Evolutionary conservation across 805 yeast genomes (phyloP), one percentile per base, ranked within the genome.

Genomic region (Candida taoyuanica): DNA sequence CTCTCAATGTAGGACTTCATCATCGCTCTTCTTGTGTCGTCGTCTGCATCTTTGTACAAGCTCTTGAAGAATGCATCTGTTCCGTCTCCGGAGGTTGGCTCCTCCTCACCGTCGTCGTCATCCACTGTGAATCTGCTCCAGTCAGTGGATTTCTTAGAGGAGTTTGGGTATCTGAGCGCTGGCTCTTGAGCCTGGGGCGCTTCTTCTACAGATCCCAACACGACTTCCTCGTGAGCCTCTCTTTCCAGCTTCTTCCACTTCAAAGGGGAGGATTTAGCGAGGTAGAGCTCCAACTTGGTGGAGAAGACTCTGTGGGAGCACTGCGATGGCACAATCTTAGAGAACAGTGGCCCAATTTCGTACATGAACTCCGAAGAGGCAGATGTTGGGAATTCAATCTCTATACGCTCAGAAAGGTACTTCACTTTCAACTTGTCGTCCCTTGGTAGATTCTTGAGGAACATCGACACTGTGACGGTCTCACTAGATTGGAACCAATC

Each of bases 1-100:
- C 95, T 85, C 62, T 93, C 96, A n/a, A 77, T 70, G 53, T 75
- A 93, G 37, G 96, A 85, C 64, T 93, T 93, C 95, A 86, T 83
- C 98, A 93, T 93, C 2, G 99, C 99, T 36, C 94, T 70, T 49
- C 68, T 69, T 1, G 95, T 81, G 52, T 93, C 96, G 7, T 84
- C 93, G 56, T 88, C 95, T 0, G 95, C 91, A 47, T 73, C 79
- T 19, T 72, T 71, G 62, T 83, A 93, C 9, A 93, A 55, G 46
- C 77, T 70, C 49, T 77, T 74, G 64, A 93, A 93, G 52, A 93
- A 89, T 1, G 70, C 79, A 43, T 78, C 76, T 3, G 77, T 76
- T 17, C 71, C 74, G 12, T 35, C 39, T 23, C 67, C 68, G 0
- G 68, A 66, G 18, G 64, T 70, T 13, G 65, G 68, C 11, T 65